Evolutionary conservation across 345 rosid genomes (phyloP).

Genomic region (Eucalyptus sideroxylon): DNA sequence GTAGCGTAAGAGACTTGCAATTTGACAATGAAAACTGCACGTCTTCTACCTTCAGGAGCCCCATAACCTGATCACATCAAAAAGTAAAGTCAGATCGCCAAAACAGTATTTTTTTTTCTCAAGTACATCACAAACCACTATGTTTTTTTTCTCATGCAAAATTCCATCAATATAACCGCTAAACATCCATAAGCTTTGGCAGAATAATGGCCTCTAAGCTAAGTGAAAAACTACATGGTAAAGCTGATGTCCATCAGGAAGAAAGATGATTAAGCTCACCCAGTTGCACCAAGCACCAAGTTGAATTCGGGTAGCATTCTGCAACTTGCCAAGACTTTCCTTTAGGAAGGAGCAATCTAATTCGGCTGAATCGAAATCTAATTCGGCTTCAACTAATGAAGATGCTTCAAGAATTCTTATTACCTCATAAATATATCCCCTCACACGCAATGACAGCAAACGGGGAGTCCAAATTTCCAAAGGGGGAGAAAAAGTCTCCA

Average conservation of each 20-base stretch:
- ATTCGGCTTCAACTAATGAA: background rate
- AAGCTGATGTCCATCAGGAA: background rate
- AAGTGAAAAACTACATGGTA: background rate
- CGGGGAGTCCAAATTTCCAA: background rate
- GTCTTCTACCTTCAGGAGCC: background rate
- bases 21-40: background rate
- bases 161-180: background rate
- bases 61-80: background rate
- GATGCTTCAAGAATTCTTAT: background rate
- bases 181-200: background rate
- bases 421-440: background rate
- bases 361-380: background rate
- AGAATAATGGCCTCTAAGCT: background rate
- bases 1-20: background rate
- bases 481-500: background rate
- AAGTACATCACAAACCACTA: background rate
- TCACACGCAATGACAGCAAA: background rate
- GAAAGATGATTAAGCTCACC: background rate
- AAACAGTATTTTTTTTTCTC: background rate
- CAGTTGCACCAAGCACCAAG: background rate
- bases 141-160: background rate
- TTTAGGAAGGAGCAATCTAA: background rate
- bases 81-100: background rate
- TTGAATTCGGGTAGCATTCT: background rate
- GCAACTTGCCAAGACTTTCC: background rate